Percentiles rank a stretch among this genome's conserved stretches.
phyloP scores from a whole-genome alignment of 441 rosid genomes.

The Populus hybrid region DNA sequence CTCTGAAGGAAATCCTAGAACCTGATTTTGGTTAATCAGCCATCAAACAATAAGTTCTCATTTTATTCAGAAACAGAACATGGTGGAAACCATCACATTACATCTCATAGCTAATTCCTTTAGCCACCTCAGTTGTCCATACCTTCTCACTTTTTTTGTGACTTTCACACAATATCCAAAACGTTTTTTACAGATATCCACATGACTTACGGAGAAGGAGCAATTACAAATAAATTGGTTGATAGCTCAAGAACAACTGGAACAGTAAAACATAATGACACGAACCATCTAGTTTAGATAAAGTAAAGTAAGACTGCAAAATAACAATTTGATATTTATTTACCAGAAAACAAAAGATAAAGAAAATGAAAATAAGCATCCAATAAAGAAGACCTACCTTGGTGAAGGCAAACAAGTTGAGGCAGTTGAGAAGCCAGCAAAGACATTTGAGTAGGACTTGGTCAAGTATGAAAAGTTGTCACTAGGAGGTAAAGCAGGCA shows the following conservation, averaged over 20 bases:
- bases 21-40: neutral
- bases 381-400: constrained; percentile 34
- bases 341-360: neutral
- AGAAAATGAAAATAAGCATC: neutral
- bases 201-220: neutral
- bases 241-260: neutral
- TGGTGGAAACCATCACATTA: neutral
- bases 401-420: constrained; percentile 41
- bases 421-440: constrained; percentile 51
- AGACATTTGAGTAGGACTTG: constrained; percentile 83
- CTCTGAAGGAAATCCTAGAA: neutral
- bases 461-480: constrained; percentile 77
- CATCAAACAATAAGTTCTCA: neutral
- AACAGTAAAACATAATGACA: neutral
- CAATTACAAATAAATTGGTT: neutral
- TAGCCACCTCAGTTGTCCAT: neutral
- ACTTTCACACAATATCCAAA: neutral
- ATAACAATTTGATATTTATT: neutral
- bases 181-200: neutral
- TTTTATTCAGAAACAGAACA: neutral
- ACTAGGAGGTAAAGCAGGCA: constrained; percentile 63
- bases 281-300: neutral
- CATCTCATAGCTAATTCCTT: neutral
- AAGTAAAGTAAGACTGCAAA: neutral
- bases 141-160: neutral